Evolutionary conservation across 257 asterid species (phyloP).

Genomic region (Ophiorrhiza pumila): DNA sequence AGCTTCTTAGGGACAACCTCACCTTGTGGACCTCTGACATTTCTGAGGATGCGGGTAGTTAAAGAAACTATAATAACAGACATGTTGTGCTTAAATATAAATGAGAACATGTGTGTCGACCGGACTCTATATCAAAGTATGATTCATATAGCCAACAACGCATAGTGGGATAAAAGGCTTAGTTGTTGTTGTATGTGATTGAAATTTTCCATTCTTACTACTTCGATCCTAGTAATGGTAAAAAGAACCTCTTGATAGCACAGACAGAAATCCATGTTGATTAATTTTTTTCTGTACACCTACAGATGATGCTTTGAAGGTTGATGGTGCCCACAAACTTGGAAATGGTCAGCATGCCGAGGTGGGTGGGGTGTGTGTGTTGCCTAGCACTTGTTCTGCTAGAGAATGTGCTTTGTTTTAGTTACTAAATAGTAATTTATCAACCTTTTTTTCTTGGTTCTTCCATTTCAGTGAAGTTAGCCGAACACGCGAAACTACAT

Average conservation of each 20-base stretch:
- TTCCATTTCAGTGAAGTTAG: constrained; percentile 53
- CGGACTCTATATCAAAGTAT: too few relatives aligned
- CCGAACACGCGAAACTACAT: constrained; percentile 24
- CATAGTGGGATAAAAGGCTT: too few relatives aligned
- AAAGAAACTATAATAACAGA: too few relatives aligned
- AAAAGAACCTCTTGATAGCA: not conserved
- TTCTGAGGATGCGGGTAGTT: constrained; percentile 74
- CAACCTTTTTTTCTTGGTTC: constrained; percentile 1
- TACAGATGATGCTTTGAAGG: constrained; percentile 59
- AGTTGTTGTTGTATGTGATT: too few relatives aligned
- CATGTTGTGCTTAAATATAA: too few relatives aligned
- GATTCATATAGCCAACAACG: too few relatives aligned
- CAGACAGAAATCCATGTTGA: not conserved
- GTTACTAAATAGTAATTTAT: not conserved
- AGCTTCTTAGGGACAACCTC: constrained; percentile 87
- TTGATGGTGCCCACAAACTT: constrained; percentile 46
- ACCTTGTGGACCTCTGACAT: constrained; percentile 91
- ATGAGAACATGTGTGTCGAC: too few relatives aligned
- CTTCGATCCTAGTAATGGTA: not conserved
- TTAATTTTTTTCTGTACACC: constrained; percentile 11
- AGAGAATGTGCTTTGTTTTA: not conserved
- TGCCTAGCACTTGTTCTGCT: not conserved
- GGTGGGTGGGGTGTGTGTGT: constrained; percentile 32
- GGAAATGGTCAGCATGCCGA: constrained; percentile 61
- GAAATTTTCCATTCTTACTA: not conserved